phyloP scores from a whole-genome alignment of 164 flowering plant species.

The Annona squamosa region DNA sequence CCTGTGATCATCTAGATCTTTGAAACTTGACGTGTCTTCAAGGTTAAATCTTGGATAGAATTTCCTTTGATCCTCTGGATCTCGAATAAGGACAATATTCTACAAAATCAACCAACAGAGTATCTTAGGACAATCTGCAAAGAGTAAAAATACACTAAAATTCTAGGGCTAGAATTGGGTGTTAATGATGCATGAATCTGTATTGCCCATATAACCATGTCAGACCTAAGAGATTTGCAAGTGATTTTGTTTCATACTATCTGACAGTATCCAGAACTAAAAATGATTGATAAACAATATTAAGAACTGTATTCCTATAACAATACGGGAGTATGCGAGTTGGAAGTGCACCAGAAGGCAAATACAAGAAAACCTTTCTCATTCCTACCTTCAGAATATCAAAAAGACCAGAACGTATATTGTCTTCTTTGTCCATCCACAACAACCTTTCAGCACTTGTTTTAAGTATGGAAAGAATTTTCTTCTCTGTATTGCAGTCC shows the following conservation, averaged over 20 bases:
- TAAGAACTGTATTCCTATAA: too few species aligned
- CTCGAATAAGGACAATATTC: conserved; percentile 91
- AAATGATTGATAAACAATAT: too few species aligned
- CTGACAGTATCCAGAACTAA: not conserved
- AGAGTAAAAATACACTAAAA: not conserved
- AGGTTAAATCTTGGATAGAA: conserved; percentile 94
- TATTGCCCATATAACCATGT: not conserved
- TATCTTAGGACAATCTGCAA: not conserved
- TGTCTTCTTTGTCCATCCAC: conserved; percentile 52
- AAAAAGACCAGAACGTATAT: conserved; percentile 54
- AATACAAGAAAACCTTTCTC: not conserved
- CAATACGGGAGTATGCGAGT: not conserved
- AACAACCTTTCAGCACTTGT: conserved; percentile 37
- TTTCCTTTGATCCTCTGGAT: conserved; percentile 69
- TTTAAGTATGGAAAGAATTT: conserved; percentile 65
- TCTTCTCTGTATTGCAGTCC: conserved; percentile 92
- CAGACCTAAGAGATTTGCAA: not conserved
- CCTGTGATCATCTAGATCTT: conserved; percentile 86
- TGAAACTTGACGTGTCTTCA: conserved; percentile 84
- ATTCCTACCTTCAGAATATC: conserved; percentile 63
- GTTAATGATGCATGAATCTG: not conserved
- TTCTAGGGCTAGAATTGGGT: not conserved
- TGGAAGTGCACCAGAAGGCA: not conserved
- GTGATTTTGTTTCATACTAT: not conserved
- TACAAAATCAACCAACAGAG: conserved; percentile 30